Conservation (phyloP, 2,329 filamentous ascomycete genomes). For the Cladosporium sp. region DNA sequence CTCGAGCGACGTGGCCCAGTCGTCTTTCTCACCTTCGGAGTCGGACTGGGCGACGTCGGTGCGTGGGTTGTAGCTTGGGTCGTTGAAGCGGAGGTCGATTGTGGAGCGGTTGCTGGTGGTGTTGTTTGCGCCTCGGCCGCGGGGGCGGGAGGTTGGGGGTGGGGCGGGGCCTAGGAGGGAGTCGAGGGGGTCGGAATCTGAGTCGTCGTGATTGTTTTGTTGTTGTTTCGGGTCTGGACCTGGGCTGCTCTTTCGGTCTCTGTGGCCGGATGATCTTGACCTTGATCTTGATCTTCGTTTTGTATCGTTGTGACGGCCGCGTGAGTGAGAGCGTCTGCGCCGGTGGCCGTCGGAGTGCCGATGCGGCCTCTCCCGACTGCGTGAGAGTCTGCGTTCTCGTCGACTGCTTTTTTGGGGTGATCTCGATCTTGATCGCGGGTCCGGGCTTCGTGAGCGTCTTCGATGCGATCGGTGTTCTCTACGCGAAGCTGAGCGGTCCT, state of each 20-base stretch:
- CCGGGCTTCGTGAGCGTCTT: conserved; percentile 1
- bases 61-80: conserved; percentile 56
- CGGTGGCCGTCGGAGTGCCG: background rate
- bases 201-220: background rate
- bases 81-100: conserved; percentile 73
- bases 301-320: background rate
- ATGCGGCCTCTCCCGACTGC: background rate
- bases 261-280: conserved; percentile 1
- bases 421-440: conserved; percentile 12
- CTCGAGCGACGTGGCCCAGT: conserved; percentile 79
- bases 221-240: background rate
- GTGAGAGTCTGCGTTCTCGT: background rate
- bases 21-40: conserved; percentile 46
- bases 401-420: background rate
- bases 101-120: conserved; percentile 50
- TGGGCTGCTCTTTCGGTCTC: background rate
- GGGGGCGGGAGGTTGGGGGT: conserved; percentile 41
- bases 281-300: background rate
- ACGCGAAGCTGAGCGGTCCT: background rate
- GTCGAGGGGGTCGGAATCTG: conserved; percentile 65
- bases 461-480: background rate
- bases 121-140: conserved; percentile 63
- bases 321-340: background rate
- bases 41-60: conserved; percentile 46
- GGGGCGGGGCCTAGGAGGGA: conserved; percentile 50